Evolutionary conservation across 345 rosid genomes (phyloP), one percentile per base, ranked within the genome.

Genomic region (Bruguiera gymnorhiza): DNA sequence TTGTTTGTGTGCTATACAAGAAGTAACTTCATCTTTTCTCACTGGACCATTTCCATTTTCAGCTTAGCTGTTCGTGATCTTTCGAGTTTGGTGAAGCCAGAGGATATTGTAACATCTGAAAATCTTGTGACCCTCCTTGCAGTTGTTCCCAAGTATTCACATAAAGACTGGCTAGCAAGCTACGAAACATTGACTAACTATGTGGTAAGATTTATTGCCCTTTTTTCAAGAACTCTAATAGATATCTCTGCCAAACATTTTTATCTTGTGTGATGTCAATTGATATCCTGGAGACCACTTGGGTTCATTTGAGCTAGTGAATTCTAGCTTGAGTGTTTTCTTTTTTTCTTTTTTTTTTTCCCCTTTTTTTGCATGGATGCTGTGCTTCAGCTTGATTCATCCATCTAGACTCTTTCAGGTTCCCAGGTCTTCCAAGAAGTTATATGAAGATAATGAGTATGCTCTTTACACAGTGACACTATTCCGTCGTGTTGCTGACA

Each of bases 41-140:
- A 34, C 65, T 68, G 75, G 79, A 68, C 71, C 62, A n/a, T 70
- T 75, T 6, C 64, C 52, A 61, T 50, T 76, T 77, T 75, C 94
- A 96, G 99, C 86, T 88, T 96, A 84, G 98, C 99, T 76, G 98
- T 96, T 74, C 95, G 99, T 79, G 99, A 96, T 84, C 91, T 92
- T 63, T 92, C 99, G 56, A 85, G 75, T 86, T 76, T 92, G 75
- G 99, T 96, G 70, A 92, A 96, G 79, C 90, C 93, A 34, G 96
- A 86, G 77, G 98, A 96, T 83, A 83, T 96, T 69, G 62, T 96
- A 50, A 61, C 72, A 32, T 92, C 99, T 54, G 99, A 96, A 75
- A 89, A 96, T 78, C 86, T 92, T 4, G 82, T 77, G 58, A 92
- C 98, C 69, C 97, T 96, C 64, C 93, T 92, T 31, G 95, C 96